Evolutionary conservation across 371 early-diverging fungal genomes (phyloP).

Genomic region (Syncephalastrum racemosum): DNA sequence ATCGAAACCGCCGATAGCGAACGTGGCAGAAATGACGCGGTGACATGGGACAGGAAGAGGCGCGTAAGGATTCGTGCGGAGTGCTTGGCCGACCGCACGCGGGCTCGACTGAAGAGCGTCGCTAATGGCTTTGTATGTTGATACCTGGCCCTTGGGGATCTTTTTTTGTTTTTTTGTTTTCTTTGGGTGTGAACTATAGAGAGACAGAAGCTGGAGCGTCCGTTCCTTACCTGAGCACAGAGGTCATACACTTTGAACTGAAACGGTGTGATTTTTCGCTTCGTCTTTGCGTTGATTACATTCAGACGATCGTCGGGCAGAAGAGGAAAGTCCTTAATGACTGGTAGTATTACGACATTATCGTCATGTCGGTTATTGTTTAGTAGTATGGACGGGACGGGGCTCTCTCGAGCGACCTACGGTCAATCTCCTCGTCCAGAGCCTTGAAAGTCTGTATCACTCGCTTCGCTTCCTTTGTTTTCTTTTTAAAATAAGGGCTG

Average conservation of each 20-base stretch:
- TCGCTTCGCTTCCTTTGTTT: not conserved
- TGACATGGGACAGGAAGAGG: slow-evolving; percentile 83
- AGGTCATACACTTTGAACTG: slow-evolving; percentile 74
- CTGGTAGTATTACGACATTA: slow-evolving; percentile 14
- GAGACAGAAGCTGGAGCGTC: not conserved
- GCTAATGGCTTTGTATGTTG: slow-evolving; percentile 76
- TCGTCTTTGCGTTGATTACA: slow-evolving; percentile 56
- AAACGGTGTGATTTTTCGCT: slow-evolving; percentile 62
- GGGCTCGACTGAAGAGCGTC: slow-evolving; percentile 64
- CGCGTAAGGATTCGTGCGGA: slow-evolving; percentile 73
- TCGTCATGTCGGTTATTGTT: not conserved
- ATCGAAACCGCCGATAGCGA: slow-evolving; percentile 72
- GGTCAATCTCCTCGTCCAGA: slow-evolving; percentile 28
- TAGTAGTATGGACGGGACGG: too few relatives aligned
- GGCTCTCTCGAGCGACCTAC: slow-evolving; percentile 4
- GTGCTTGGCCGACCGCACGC: slow-evolving; percentile 79
- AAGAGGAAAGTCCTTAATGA: slow-evolving; percentile 40
- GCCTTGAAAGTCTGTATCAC: slow-evolving; percentile 17
- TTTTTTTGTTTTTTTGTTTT: not conserved
- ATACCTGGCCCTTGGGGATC: slow-evolving; percentile 70
- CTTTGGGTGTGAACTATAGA: too few relatives aligned
- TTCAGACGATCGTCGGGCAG: slow-evolving; percentile 35
- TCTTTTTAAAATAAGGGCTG: too few relatives aligned
- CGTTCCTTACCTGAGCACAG: slow-evolving; percentile 55
- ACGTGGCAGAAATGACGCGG: slow-evolving; percentile 69